Evolutionary conservation across 208 protist genomes (phyloP), one percentile per base, ranked within the genome.

Genomic region (Crithidia sp.): DNA sequence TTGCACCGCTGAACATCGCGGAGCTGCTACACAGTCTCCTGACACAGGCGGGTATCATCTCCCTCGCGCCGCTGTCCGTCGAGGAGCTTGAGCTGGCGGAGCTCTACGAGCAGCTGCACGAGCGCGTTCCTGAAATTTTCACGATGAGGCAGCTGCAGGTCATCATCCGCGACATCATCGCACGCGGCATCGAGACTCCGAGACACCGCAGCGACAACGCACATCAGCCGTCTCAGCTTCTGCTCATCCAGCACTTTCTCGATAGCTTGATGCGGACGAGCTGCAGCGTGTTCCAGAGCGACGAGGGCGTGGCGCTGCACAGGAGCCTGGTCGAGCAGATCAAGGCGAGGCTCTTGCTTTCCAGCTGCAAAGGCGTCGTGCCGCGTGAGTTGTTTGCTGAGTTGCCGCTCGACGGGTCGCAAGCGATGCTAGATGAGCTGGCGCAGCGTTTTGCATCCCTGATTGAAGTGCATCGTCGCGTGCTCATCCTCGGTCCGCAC

Each of bases 81-180:
- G 67, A 79, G 43, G 83, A 83, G 40, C 67, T 79, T 55, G 74
- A 75, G 55, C 84, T 95, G 56, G 81, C 78, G 4, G 55, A 74
- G n/a, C 74, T 93, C 53, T 95, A 91, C 64, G 60, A 80, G 55
- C 85, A 88, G 60, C 79, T 93, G 43, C 71, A 76, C 49, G 82
- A 85, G 50, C 57, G 83, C 14, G 69, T 73, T 59, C 80, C 86
- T 9, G 57, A 41, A 14, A 58, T 82, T 13, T 95, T 95, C 74
- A 92, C 79, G 4, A 39, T 75, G 7, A 77, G 65, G 17, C 79
- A 64, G 45, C 76, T 95, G 50, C 47, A 85, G 8, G 16, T 72
- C 50, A 59, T 93, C 13, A 67, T 93, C 49, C 61, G 71, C n/a
- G 59, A 85, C 43, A 74, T 82, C 12, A 70, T 79, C 44, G 67